These are phyloP conservation scores for Clausena lansium DNA, from an alignment of 345 rosid genomes.

Conservation along the genomic window DNA sequence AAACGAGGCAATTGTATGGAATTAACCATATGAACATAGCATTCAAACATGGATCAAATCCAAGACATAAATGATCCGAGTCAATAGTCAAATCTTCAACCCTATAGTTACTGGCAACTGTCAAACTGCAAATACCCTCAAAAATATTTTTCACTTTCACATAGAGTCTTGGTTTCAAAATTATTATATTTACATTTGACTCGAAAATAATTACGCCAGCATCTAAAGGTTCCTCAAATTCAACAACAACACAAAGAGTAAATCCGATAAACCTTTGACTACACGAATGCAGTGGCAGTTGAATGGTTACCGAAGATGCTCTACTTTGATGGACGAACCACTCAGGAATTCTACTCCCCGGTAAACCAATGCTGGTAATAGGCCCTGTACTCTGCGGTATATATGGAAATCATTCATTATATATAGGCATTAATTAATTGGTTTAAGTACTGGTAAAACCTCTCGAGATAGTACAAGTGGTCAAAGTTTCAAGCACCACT, in stretches of 20 bases:
- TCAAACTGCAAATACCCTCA: neutral
- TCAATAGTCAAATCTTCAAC: neutral
- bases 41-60: neutral
- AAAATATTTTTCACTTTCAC: neutral
- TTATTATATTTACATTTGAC: neutral
- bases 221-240: conserved; percentile 16
- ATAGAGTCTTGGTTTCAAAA: neutral
- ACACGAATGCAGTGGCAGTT: conserved; percentile 24
- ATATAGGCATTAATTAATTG: no score
- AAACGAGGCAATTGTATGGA: neutral
- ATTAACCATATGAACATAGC: neutral
- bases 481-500: conserved; percentile 7
- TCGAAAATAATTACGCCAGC: neutral
- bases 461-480: no score
- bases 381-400: no score
- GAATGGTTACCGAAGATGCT: conserved; percentile 27
- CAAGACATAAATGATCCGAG: neutral
- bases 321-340: conserved; percentile 29
- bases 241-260: conserved; percentile 23
- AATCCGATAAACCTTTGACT: conserved; percentile 29
- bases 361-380: neutral
- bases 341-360: conserved; percentile 21
- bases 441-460: no score
- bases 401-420: no score
- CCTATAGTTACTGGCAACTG: neutral